Evolutionary conservation across 805 yeast species (phyloP).

Genomic region (Zygotorulaspora florentina): DNA sequence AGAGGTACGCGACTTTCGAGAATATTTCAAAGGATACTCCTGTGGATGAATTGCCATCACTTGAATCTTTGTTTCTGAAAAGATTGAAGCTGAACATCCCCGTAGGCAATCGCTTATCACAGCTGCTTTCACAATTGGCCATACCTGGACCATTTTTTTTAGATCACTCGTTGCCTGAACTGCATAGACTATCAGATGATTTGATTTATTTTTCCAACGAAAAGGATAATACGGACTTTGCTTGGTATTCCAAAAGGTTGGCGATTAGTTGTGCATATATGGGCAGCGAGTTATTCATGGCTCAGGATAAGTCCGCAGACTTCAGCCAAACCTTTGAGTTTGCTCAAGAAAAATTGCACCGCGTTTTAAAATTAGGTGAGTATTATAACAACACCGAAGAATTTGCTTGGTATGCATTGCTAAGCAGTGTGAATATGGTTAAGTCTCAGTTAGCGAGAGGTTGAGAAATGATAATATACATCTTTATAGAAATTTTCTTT

Average conservation of each 20-base stretch:
- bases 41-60: conserved; percentile 30
- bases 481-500: not conserved
- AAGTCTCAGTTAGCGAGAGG: conserved; percentile 61
- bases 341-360: conserved; percentile 55
- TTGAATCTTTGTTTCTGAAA: conserved; percentile 43
- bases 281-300: conserved; percentile 73
- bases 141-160: conserved; percentile 56
- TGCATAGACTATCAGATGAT: conserved; percentile 78
- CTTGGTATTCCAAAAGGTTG: conserved; percentile 89
- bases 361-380: conserved; percentile 51
- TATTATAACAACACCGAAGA: conserved; percentile 65
- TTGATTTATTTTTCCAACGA: conserved; percentile 78
- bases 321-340: conserved; percentile 58
- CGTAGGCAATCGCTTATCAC: conserved; percentile 34
- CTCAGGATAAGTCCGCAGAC: conserved; percentile 60
- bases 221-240: conserved; percentile 62
- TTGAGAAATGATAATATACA: conserved; percentile 7
- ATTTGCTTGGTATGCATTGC: conserved; percentile 68
- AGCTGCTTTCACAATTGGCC: conserved; percentile 52
- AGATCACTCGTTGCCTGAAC: conserved; percentile 54
- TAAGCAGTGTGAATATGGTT: conserved; percentile 58
- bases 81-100: conserved; percentile 45
- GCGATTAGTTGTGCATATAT: conserved; percentile 67
- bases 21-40: conserved; percentile 33
- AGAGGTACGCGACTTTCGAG: conserved; percentile 42